Evolutionary conservation across 805 yeast genomes (phyloP), one percentile per base, ranked within the genome.

Genomic region (Suhomyces faveliae): DNA sequence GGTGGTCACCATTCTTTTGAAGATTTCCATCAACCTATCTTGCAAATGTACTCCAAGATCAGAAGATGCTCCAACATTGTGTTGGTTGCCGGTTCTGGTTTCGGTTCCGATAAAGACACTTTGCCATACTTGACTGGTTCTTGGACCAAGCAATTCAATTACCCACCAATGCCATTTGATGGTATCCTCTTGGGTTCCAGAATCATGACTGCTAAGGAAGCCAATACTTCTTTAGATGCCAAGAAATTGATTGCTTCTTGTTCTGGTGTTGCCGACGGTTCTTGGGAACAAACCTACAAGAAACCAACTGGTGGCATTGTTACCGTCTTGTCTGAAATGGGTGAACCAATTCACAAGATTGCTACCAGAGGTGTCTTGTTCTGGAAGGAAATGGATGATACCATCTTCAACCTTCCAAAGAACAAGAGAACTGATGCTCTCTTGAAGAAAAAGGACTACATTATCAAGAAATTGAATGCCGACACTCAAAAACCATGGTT

Each of bases 1-100:
- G 99, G 99, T 81, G 99, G 99, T 65, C 99, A 94, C 70, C 99
- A 94, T 72, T 92, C 98, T 43, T 94, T 84, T 64, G 99, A 94
- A 79, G 99, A 94, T 75, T 90, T 92, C 94, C 99, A 94, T 71
- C 92, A 91, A 65, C 98, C 99, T 58, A 81, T 94, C 57, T 75
- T 94, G 64, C 96, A 89, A 71, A 94, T 94, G 92, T 94, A 94
- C 73, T 77, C 96, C 57, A 86, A 87, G 77, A 87, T 94, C 62
- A 87, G 99, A 80, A 86, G 89, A 73, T 85, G 90, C 62, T 64
- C 88, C 42, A 94, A 94, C 77, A 89, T 94, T 59, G 78, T 91
- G 48, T 78, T 94, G 60, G 83, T 94, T 62, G 98, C 97, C 47
- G 99, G 99, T 68, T 91, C 98, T 30, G 99, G 99, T 42, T 94